Evolutionary conservation across 2,329 filamentous ascomycete genomes (phyloP), one percentile per base, ranked within the genome.

Genomic region (Microdochium trichocladiopsis): DNA sequence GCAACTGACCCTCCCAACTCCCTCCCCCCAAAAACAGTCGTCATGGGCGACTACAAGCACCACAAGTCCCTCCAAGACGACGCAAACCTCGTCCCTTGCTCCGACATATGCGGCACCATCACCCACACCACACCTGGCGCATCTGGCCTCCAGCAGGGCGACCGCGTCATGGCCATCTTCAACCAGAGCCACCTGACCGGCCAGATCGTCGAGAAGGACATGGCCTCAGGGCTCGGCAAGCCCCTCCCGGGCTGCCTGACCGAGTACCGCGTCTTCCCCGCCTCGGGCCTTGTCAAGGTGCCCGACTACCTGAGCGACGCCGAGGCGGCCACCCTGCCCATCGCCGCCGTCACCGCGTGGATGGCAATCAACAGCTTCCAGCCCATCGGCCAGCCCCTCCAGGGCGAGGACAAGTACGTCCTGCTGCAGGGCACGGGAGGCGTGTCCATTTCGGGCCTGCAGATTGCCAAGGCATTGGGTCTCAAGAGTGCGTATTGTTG

Each of bases 91-190:
- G 80, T 88, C 1, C 84, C 84, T 1, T 85, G 82, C 66, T 86
- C 83, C 22, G 86, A 90, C 66, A 87, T 86, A 75, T 86, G 83
- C 67, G 86, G 86, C 47, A 73, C 74, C 9, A 71, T 89, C 47
- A 69, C 79, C 2, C 65, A 73, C 14, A 59, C 78, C 25, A 78
- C 79, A 31, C 63, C 72, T 18, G 71, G 68, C 10, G 63, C 66
- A 2, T 47, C 56, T 4, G 58, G 61, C 31, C 80, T 80, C 70
- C 72, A 74, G 51, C 66, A 71, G 16, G 84, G 85, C 53, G 80
- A 87, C 53, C 79, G 83, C n/a, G 85, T 90, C 37, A 74, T 87
- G 52, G 78, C 78, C 21, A 86, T 80, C 50, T 89, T 87, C 67
- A 78, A 78, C 58, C 76, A 80, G 63, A 68, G 67, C 8, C 77